Conservation (phyloP, 2,329 filamentous ascomycete species). For the Juglanconis sp. region DNA sequence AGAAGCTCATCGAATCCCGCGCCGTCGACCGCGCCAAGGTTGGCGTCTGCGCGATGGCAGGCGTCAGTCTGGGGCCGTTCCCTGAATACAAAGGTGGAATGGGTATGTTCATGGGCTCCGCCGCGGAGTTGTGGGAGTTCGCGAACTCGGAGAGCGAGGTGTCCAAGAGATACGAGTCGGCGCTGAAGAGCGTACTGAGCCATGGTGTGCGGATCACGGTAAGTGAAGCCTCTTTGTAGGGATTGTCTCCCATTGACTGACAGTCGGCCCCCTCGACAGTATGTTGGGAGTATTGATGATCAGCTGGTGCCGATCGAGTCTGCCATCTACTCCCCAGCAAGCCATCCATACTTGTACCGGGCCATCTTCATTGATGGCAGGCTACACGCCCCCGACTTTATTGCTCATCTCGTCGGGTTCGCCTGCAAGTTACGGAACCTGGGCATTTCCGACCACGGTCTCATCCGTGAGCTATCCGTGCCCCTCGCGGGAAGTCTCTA, state of each 20-base stretch:
- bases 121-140: conserved; percentile 95
- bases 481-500: conserved; percentile 90
- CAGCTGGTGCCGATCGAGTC: conserved; percentile 95
- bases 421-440: conserved; percentile 91
- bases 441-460: conserved; percentile 86
- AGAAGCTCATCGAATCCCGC: conserved; percentile 87
- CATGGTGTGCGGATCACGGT: conserved; percentile 75
- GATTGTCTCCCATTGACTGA: no score
- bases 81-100: conserved; percentile 86
- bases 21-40: conserved; percentile 74
- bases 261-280: conserved; percentile 32
- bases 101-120: conserved; percentile 80
- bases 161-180: conserved; percentile 74
- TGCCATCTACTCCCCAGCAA: conserved; percentile 78
- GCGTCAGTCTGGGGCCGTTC: conserved; percentile 90
- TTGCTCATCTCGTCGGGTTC: conserved; percentile 89
- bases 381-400: conserved; percentile 88
- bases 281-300: conserved; percentile 93
- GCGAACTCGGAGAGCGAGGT: conserved; percentile 76
- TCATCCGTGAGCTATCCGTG: conserved; percentile 83
- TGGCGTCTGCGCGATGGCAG: conserved; percentile 82
- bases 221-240: no score
- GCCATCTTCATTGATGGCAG: conserved; percentile 95
- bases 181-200: conserved; percentile 70
- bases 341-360: conserved; percentile 89